A percentile compares a stretch with the other conserved stretches of the same genome.
Evolutionary conservation across 768 basidiomycete species (phyloP).

Genomic region (Rhizopogon salebrosus): DNA sequence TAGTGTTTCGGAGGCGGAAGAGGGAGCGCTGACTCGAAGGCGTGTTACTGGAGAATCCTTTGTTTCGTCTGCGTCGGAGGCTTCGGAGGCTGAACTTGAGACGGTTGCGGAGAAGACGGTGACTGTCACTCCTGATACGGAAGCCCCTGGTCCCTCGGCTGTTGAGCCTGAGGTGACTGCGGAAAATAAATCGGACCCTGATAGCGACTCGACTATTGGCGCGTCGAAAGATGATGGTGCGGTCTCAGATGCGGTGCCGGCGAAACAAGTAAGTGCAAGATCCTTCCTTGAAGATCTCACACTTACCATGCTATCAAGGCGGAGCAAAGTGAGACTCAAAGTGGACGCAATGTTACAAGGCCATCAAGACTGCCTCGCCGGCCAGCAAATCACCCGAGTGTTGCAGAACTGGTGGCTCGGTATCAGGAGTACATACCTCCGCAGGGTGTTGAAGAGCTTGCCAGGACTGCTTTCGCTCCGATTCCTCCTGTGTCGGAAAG

Average conservation of each 20-base stretch:
- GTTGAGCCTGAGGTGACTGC: slow-evolving; percentile 8
- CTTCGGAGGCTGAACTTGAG: slow-evolving; percentile 57
- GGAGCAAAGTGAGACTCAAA: slow-evolving; percentile 17
- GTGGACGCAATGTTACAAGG: slow-evolving; percentile 24
- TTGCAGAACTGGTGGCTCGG: slow-evolving; percentile 81
- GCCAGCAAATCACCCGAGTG: slow-evolving; percentile 49
- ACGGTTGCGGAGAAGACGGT: slow-evolving; percentile 16
- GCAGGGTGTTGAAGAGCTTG: slow-evolving; percentile 65
- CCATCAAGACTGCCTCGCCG: slow-evolving; percentile 64
- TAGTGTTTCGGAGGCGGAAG: slow-evolving; percentile 72
- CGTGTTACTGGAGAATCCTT: slow-evolving; percentile 52
- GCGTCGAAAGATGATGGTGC: slow-evolving; percentile 33
- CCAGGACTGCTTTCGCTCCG: slow-evolving; percentile 66
- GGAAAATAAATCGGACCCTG: slow-evolving; percentile 50
- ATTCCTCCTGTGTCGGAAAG: slow-evolving; percentile 67
- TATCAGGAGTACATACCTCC: slow-evolving; percentile 76
- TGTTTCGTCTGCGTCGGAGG: slow-evolving; percentile 66
- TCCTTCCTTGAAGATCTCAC: neutral
- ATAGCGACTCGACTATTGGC: slow-evolving; percentile 84
- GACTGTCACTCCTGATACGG: slow-evolving; percentile 13
- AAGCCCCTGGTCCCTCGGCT: slow-evolving; percentile 1
- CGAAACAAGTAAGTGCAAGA: slow-evolving; percentile 22
- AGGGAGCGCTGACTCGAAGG: slow-evolving; percentile 40
- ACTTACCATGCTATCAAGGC: slow-evolving; percentile 14
- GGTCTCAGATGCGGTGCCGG: slow-evolving; percentile 13